Evolutionary conservation across 768 basidiomycete species (phyloP), one percentile per base, ranked within the genome.

Genomic region (Imleria badia): DNA sequence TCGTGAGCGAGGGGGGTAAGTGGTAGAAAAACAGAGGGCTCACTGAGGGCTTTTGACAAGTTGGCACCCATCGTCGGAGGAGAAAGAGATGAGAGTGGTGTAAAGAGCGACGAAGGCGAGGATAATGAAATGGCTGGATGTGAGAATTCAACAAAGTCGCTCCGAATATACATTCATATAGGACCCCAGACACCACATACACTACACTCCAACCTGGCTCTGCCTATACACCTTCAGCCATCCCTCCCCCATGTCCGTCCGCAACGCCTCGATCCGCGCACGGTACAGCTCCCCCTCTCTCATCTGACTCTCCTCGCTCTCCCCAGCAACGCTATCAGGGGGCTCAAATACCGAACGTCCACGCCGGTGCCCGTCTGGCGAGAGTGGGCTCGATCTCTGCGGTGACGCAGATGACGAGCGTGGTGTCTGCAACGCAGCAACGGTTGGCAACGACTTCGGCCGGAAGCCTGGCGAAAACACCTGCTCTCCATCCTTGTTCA

Each of bases 141-240:
- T 59, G 68, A 66, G 58, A 66, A 65, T 39, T 55, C 61, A 66
- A 60, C 60, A 47, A 43, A 34, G 41, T 48, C 31, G 45, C 42
- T 48, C 47, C 46, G 54, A 56, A 56, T 58, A 60, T 51, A 59
- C 60, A 56, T 23, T 46, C 48, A 9, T 5, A n/a, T 30, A 36
- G 62, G 67, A 72, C 70, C 70, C 71, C 70, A 15, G 52, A 39
- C 69, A 71, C 71, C 53, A 50, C 5, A n/a, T 67, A 65, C 51
- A 38, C 40, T 40, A 50, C 33, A 41, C 48, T 30, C 48, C 60
- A 3, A 49, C 58, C 44, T 78, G 78, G 34, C 83, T 84, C 74
- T 89, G 86, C 55, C 83, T 89, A 63, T 89, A 85, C 33, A 94
- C 90, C 69, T 87, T 89, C 64, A 95, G 64, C 91, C 91, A 95